phyloP scores from a whole-genome alignment of 2,329 filamentous ascomycete species.

The Phoma herbarum region DNA sequence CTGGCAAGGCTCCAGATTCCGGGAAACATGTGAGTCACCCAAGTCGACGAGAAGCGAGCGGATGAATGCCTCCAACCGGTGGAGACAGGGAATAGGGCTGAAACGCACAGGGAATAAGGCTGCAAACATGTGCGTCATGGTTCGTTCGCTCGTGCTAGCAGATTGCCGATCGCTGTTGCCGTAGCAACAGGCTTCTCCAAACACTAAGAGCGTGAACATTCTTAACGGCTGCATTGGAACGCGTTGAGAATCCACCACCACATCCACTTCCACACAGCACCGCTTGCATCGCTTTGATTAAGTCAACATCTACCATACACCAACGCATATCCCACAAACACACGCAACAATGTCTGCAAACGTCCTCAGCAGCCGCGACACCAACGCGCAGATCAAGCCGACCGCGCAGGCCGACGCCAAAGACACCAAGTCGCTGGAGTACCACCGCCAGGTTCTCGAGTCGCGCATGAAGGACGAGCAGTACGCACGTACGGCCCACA shows the following conservation, averaged over 20 bases:
- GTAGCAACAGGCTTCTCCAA: slow-evolving; percentile 17
- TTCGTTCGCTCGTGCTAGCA: slow-evolving; percentile 16
- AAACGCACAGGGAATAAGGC: slow-evolving; percentile 17
- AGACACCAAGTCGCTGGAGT: slow-evolving; percentile 67
- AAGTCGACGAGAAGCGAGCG: slow-evolving; percentile 15
- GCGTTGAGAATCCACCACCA: slow-evolving; percentile 15
- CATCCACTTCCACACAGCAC: slow-evolving; percentile 10
- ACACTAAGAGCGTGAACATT: slow-evolving; percentile 21
- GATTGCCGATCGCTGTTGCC: slow-evolving; percentile 19
- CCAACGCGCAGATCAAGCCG: slow-evolving; percentile 61
- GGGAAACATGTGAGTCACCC: slow-evolving; percentile 17
- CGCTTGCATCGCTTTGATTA: slow-evolving; percentile 5
- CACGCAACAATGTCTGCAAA: slow-evolving; percentile 63
- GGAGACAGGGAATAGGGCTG: slow-evolving; percentile 21
- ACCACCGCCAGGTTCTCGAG: slow-evolving; percentile 78
- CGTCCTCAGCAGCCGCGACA: slow-evolving; percentile 72
- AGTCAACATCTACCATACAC: slow-evolving; percentile 2
- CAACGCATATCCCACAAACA: slow-evolving; percentile 8
- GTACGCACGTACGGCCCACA: slow-evolving; percentile 58
- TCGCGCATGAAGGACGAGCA: slow-evolving; percentile 73
- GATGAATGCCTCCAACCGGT: slow-evolving; percentile 17
- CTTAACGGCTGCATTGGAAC: slow-evolving; percentile 16
- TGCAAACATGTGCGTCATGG: slow-evolving; percentile 20
- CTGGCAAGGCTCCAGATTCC: slow-evolving; percentile 2
- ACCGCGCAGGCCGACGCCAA: slow-evolving; percentile 36